A percentile compares a stretch with the other conserved stretches of the same genome.
Evolutionary conservation across 2,329 filamentous ascomycete species (phyloP).

Genomic region (Aureobasidium leucospermi): DNA sequence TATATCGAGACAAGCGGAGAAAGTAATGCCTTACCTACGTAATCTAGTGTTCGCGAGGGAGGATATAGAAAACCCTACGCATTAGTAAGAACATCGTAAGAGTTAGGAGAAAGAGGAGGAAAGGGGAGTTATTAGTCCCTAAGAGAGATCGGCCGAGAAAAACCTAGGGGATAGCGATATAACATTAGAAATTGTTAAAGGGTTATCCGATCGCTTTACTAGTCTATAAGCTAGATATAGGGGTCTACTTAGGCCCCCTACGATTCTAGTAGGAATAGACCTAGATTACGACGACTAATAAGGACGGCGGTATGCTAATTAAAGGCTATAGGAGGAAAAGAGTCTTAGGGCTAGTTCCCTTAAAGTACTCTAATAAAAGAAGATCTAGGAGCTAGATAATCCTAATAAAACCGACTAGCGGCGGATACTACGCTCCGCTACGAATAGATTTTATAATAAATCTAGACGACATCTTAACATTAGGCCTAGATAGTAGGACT

Average conservation of each 20-base stretch:
- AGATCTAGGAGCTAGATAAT: background rate
- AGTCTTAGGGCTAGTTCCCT: background rate
- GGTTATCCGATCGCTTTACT: background rate
- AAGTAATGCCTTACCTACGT: too few relatives aligned
- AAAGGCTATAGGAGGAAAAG: background rate
- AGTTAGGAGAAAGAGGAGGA: too few relatives aligned
- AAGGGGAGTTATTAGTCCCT: too few relatives aligned
- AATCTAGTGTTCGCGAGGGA: too few relatives aligned
- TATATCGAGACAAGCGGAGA: too few relatives aligned
- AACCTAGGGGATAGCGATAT: background rate
- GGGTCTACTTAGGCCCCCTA: background rate
- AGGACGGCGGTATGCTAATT: background rate
- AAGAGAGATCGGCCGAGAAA: too few relatives aligned
- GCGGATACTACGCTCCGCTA: background rate
- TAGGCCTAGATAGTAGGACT: background rate
- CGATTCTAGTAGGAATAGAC: background rate
- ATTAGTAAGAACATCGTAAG: too few relatives aligned
- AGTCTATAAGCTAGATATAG: background rate
- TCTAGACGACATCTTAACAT: background rate
- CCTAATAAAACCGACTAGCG: background rate
- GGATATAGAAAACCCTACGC: too few relatives aligned
- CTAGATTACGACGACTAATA: background rate
- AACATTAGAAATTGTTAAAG: background rate
- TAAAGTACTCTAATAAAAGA: background rate
- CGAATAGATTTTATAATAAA: background rate